phyloP scores from a whole-genome alignment of 345 rosid species.

The Sapria himalayana region DNA sequence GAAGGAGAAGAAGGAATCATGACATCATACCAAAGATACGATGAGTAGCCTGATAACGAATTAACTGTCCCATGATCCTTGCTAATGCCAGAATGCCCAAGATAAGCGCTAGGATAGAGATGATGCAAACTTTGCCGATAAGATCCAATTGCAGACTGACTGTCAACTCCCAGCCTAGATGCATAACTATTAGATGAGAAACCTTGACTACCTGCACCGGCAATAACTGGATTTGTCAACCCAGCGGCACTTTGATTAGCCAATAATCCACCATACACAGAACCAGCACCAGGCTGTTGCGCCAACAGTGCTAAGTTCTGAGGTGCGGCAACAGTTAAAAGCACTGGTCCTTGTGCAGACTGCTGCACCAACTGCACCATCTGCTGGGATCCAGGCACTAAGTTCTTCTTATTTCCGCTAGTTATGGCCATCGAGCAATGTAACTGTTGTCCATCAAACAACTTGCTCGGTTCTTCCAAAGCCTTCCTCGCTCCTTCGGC shows the following conservation, averaged over 20 bases:
- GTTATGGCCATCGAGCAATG: slow-evolving; percentile 7
- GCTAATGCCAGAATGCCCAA: slow-evolving; percentile 11
- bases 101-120: slow-evolving; percentile 16
- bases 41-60: slow-evolving; percentile 18
- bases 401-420: slow-evolving; percentile 5
- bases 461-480: slow-evolving; percentile 10
- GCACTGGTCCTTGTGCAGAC: slow-evolving; percentile 9
- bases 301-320: slow-evolving; percentile 20
- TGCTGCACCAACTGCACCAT: slow-evolving; percentile 10
- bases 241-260: slow-evolving; percentile 15
- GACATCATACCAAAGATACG: slow-evolving; percentile 29
- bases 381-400: slow-evolving; percentile 9
- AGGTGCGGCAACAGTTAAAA: slow-evolving; percentile 15
- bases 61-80: slow-evolving; percentile 16
- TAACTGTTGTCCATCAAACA: slow-evolving; percentile 9
- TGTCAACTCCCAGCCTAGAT: slow-evolving; percentile 14
- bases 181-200: slow-evolving; percentile 9
- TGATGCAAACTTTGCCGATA: slow-evolving; percentile 17
- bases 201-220: slow-evolving; percentile 11
- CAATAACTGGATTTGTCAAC: slow-evolving; percentile 22
- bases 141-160: slow-evolving; percentile 11
- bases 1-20: background rate
- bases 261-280: slow-evolving; percentile 28
- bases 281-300: slow-evolving; percentile 18
- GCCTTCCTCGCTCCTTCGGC: slow-evolving; percentile 8